Evolutionary conservation across 2,329 filamentous ascomycete species (phyloP).

Genomic region (Alternaria rosae): DNA sequence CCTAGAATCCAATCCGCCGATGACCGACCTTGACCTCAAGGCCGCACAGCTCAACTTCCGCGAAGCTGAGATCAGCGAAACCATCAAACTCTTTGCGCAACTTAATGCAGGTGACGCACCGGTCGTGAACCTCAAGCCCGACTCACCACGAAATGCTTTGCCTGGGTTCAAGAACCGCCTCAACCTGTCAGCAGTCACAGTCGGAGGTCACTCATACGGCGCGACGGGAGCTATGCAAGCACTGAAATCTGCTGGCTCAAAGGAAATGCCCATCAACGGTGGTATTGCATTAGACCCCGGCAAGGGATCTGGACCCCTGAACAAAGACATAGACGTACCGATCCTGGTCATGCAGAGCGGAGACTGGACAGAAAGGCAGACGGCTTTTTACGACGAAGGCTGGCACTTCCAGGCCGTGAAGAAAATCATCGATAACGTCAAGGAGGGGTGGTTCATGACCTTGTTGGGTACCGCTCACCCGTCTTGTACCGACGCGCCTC

Average conservation of each 20-base stretch:
- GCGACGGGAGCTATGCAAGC: constrained; percentile 69
- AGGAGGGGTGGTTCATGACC: constrained; percentile 56
- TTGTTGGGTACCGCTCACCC: constrained; percentile 62
- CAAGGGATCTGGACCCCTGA: constrained; percentile 68
- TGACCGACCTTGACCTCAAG: constrained; percentile 50
- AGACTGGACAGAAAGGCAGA: constrained; percentile 67
- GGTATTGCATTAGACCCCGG: constrained; percentile 72
- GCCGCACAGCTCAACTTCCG: constrained; percentile 54
- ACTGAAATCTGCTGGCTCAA: constrained; percentile 58
- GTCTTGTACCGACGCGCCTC: constrained; percentile 70
- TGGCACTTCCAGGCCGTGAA: constrained; percentile 71
- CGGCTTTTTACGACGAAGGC: constrained; percentile 65
- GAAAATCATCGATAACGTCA: constrained; percentile 61
- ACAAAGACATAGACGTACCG: constrained; percentile 65
- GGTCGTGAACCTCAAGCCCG: constrained; percentile 54
- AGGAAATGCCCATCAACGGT: constrained; percentile 59
- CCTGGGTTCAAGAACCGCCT: constrained; percentile 62
- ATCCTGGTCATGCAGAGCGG: constrained; percentile 69
- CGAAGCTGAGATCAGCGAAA: constrained; percentile 56
- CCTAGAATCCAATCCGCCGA: constrained; percentile 43
- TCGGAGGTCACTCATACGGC: constrained; percentile 71
- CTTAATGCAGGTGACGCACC: constrained; percentile 50
- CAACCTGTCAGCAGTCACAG: constrained; percentile 62
- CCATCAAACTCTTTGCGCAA: constrained; percentile 50
- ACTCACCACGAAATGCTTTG: constrained; percentile 56